These are phyloP conservation scores for Deinandra increscens DNA, from an alignment of 129 eudicot species.

Conservation along the genomic window DNA sequence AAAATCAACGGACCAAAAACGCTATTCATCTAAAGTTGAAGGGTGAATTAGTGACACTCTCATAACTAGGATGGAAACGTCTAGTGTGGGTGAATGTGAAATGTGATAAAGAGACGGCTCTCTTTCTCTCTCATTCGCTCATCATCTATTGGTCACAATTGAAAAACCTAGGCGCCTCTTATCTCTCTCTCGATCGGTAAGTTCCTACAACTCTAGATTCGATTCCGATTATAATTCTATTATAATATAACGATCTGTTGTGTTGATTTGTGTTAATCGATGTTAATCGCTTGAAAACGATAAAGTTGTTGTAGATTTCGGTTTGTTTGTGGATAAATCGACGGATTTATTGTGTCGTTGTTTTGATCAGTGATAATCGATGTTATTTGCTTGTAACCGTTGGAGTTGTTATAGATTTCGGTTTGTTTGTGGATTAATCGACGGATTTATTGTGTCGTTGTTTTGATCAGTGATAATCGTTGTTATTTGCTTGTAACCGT, in stretches of 20 bases:
- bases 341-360: not conserved
- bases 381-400: not conserved
- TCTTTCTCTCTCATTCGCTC: slow-evolving; percentile 1
- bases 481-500: not conserved
- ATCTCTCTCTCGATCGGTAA: not conserved
- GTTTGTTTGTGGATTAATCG: not conserved
- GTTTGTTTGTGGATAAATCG: not conserved
- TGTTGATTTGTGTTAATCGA: not conserved
- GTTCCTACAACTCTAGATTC: not conserved
- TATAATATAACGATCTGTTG: not conserved
- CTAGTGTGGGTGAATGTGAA: slow-evolving; percentile 7
- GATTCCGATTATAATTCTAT: not conserved
- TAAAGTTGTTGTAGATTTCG: not conserved
- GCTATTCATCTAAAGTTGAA: not conserved
- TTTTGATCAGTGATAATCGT: not conserved
- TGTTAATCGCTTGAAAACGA: not conserved
- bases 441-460: not conserved
- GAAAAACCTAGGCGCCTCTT: slow-evolving; percentile 26
- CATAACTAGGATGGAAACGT: not conserved
- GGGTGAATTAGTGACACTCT: slow-evolving; percentile 1
- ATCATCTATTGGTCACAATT: slow-evolving; percentile 19
- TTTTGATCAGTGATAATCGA: not conserved
- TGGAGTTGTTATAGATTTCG: not conserved
- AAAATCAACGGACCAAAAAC: not conserved
- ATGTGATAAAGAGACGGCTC: not conserved